Evolutionary conservation across 805 yeast genomes (phyloP), one percentile per base, ranked within the genome.

Genomic region (Cyberlindnera mycetangii): DNA sequence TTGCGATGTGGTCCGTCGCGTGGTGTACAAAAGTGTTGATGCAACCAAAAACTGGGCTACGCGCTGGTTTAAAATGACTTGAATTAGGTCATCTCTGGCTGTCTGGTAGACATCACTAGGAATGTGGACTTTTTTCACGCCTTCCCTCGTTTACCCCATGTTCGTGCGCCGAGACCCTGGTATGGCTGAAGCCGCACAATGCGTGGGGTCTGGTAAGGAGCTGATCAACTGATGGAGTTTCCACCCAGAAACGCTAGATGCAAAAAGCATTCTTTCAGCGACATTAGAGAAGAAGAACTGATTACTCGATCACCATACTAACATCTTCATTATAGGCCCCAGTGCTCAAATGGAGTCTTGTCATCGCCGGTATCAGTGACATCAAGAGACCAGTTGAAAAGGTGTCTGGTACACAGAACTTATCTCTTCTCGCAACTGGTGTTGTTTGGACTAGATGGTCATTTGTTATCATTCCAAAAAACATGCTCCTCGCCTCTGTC

Each of bases 361-460:
- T 93, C 22, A 57, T 89, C 55, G 99, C 99, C 14, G 98, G 99
- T 46, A 73, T 88, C 50, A 83, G 76, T 60, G 99, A 92, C 66
- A 70, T 85, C 51, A 74, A 78, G 51, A 83, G 98, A 69, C 98
- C 99, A 2, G 96, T 89, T 32, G 97, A 92, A 60, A 83, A 83
- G 58, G 74, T 92, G 39, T 83, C 93, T 30, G 97, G 97, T 46
- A 83, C 96, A 19, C 96, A 87, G 67, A 69, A 63, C 79, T 48
- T 59, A 35, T 57, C 98, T 2, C 74, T 92, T 46, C 75, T 86
- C 56, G 89, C 90, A 37, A 92, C 99, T 1, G 99, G 97, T 44
- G 79, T 80, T 42, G 89, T 92, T 58, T 92, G 99, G 99, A 92
- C 99, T 28, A 81, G 99, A 66, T 92, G 98, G 98, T 89, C 97